These are phyloP conservation scores for Penicillium subrubescens DNA, from an alignment of 495 filamentous ascomycete species.

Conservation along the genomic window DNA sequence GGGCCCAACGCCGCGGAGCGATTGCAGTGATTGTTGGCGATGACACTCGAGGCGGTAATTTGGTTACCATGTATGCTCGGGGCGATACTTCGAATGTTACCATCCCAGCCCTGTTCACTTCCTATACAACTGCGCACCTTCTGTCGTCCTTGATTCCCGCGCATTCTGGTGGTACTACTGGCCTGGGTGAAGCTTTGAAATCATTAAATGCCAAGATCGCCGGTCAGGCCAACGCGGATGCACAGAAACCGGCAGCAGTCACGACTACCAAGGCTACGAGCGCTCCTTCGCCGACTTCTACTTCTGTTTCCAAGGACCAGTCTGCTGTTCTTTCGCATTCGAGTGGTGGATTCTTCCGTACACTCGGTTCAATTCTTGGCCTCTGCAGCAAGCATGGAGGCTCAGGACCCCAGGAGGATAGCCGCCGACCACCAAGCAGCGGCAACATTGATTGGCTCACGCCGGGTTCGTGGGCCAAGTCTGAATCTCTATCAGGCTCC, in stretches of 20 bases:
- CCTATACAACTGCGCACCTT: constrained; percentile 89
- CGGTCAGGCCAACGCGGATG: constrained; percentile 23
- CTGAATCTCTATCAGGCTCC: constrained; percentile 34
- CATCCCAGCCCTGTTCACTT: constrained; percentile 93
- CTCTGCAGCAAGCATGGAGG: constrained; percentile 38
- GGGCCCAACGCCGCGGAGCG: constrained; percentile 88
- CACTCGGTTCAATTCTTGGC: constrained; percentile 56
- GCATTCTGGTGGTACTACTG: constrained; percentile 59
- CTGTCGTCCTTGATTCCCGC: constrained; percentile 85
- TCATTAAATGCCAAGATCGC: constrained; percentile 24
- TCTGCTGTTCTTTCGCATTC: constrained; percentile 20
- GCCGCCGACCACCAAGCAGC: constrained; percentile 74
- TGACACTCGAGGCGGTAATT: constrained; percentile 76
- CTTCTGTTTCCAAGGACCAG: constrained; percentile 25
- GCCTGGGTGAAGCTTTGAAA: constrained; percentile 48
- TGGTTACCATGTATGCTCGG: constrained; percentile 96
- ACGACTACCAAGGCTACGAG: constrained; percentile 24
- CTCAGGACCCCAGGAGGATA: constrained; percentile 48
- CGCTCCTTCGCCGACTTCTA: constrained; percentile 30
- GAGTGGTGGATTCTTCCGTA: constrained; percentile 56
- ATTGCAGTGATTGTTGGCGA: constrained; percentile 93
- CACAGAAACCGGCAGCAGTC: constrained; percentile 27
- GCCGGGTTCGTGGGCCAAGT: constrained; percentile 68
- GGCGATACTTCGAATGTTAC: constrained; percentile 94
- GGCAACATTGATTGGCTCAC: constrained; percentile 80